A percentile compares a stretch with the other conserved stretches of the same genome.
These are phyloP conservation scores for Salix brachista DNA, from an alignment of 345 rosid species.

Conservation along the genomic window DNA sequence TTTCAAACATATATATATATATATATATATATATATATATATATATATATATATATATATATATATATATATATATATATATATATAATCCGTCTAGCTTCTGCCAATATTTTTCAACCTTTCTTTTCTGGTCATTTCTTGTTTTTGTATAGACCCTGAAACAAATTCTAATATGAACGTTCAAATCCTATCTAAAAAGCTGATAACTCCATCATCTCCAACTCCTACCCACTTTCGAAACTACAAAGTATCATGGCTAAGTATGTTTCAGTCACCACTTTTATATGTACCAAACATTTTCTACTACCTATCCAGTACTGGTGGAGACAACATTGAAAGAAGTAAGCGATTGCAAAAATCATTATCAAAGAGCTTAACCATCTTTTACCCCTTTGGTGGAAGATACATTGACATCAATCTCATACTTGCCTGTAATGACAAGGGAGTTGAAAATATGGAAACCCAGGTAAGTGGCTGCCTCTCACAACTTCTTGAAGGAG, in stretches of 20 bases:
- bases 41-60: no score
- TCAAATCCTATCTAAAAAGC: neutral
- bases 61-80: no score
- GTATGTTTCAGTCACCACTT: no score
- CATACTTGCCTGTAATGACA: neutral
- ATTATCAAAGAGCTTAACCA: neutral
- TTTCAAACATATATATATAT: neutral
- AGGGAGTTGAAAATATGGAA: neutral
- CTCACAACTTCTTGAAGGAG: neutral
- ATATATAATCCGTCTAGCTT: neutral
- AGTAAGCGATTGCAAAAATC: no score
- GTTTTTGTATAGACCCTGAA: neutral
- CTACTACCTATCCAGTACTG: no score
- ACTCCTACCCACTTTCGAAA: no score
- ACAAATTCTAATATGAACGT: neutral
- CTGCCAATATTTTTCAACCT: neutral
- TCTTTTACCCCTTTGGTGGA: neutral
- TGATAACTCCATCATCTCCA: no score
- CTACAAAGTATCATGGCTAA: no score
- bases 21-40: no score
- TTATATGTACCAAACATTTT: no score
- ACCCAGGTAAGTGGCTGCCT: neutral
- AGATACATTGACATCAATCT: neutral
- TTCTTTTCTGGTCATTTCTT: neutral
- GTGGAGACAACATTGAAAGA: no score